Base-by-base conservation (phyloP, 2,329 filamentous ascomycete species). In the Xylaria arbuscula region DNA sequence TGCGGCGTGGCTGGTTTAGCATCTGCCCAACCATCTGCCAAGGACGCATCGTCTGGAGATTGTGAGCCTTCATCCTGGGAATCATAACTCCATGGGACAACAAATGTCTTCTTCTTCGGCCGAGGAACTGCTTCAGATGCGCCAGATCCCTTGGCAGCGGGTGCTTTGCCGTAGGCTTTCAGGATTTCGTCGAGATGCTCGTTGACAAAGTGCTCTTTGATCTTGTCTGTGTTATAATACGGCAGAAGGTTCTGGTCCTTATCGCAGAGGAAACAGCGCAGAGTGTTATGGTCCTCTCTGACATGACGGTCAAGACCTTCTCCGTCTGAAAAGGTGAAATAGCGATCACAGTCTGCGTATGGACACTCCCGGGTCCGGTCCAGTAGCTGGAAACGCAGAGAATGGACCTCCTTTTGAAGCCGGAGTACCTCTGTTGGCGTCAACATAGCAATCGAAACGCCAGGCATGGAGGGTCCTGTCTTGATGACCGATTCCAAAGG, bases 351-450 rank as follows among this genome's bases (percentile, higher is more conserved):
- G 32, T 73, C 76, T 2, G 71, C 42, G 51, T 80, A 83, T 0
- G 80, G 81, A 51, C 83, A 86, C n/a, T 72, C 73, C 24, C 74
- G 68, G 1, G 72, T 74, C 10, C 83, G 78, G 57, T 77, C 75
- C 1, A 83, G 72, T 0, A 78, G 69, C 45, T 80, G 70, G 47
- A 72, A 75, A 32, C 81, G 80, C 55, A 81, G 72, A 47, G 72
- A 70, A 55, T 79, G 78, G 15, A 80, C 74, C 59, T 80, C 74
- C 0, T 72, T 72, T 58, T 83, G 80, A 0, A 84, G 74, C 4
- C 76, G 72, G 1, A 74, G 77, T 58, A 81, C 76, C 68, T 85
- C 83, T 0, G 77, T 80, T 0, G 80, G 78, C 0, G 83, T 85
- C 62, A 83, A 72, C 17, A 83, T 74, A 1, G 75, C 79, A 28